Percentiles rank a stretch among this genome's conserved stretches.
Evolutionary conservation across 352 stramenopile genomes (phyloP).

Genomic region (Globisporangium parvum): DNA sequence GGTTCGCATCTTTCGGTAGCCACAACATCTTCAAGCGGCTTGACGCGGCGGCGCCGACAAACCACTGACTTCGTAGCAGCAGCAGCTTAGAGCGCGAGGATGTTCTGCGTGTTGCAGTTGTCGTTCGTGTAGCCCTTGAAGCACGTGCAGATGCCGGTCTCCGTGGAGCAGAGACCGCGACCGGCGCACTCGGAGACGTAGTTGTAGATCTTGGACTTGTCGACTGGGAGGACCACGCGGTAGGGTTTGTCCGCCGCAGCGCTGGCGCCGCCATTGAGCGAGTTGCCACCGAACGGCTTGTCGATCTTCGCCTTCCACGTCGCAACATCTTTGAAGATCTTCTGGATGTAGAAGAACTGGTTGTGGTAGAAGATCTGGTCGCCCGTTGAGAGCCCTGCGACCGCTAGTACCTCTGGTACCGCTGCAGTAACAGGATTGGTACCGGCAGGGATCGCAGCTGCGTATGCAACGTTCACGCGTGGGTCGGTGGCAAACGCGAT

Average conservation of each 20-base stretch:
- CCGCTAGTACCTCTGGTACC: neutral
- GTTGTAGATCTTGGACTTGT: slow-evolving; percentile 36
- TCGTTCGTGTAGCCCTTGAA: slow-evolving; percentile 89
- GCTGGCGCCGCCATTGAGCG: slow-evolving; percentile 10
- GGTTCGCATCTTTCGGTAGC: no score
- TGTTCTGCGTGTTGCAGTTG: slow-evolving; percentile 83
- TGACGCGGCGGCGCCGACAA: neutral
- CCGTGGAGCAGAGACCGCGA: slow-evolving; percentile 56
- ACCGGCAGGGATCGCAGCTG: no score
- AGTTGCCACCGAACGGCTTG: slow-evolving; percentile 40
- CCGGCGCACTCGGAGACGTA: slow-evolving; percentile 75
- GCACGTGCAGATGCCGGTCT: slow-evolving; percentile 74
- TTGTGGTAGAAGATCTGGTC: slow-evolving; percentile 56
- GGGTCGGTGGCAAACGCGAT: slow-evolving; percentile 12
- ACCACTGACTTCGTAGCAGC: neutral
- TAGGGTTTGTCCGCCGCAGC: slow-evolving; percentile 12
- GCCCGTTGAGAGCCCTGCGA: slow-evolving; percentile 7
- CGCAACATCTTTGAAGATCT: neutral
- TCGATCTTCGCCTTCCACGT: slow-evolving; percentile 24
- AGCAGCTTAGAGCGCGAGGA: slow-evolving; percentile 51
- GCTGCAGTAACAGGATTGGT: no score
- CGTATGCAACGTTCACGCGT: neutral
- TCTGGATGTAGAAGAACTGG: slow-evolving; percentile 42
- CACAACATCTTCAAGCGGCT: no score
- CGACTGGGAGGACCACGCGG: slow-evolving; percentile 22